Percentiles rank a stretch among this genome's conserved stretches.
Conservation (phyloP, 768 basidiomycete genomes). For the Macrocybe gigantea region DNA sequence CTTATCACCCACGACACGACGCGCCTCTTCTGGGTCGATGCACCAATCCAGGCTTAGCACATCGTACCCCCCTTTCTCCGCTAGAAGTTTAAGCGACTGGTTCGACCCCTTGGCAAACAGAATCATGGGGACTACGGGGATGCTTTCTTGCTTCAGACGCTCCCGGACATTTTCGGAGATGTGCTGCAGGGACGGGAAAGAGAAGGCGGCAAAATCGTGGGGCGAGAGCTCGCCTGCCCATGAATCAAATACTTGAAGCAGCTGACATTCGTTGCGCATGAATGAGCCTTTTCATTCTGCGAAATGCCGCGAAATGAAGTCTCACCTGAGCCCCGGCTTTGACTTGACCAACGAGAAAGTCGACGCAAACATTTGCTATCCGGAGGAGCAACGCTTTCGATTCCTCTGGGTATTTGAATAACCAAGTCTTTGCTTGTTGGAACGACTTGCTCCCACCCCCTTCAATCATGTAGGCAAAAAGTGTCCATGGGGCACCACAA, state of each 20-base stretch:
- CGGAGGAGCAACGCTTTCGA: constrained; percentile 69
- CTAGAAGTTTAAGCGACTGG: constrained; percentile 53
- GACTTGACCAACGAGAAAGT: constrained; percentile 88
- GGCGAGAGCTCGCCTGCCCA: constrained; percentile 92
- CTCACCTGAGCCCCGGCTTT: constrained; percentile 93
- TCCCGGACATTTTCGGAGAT: constrained; percentile 67
- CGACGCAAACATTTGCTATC: constrained; percentile 87
- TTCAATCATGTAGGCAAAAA: constrained; percentile 98
- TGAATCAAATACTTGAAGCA: constrained; percentile 96
- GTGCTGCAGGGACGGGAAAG: constrained; percentile 69
- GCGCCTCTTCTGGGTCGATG: constrained; percentile 70
- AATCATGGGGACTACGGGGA: constrained; percentile 72
- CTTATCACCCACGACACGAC: constrained; percentile 50
- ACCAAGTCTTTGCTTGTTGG: constrained; percentile 90
- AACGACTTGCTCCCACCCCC: constrained; percentile 90
- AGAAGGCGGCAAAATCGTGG: constrained; percentile 78
- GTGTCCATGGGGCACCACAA: constrained; percentile 96
- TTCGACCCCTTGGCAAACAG: constrained; percentile 96
- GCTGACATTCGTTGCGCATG: constrained; percentile 35
- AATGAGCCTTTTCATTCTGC: background rate
- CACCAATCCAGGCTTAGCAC: constrained; percentile 92
- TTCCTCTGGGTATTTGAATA: constrained; percentile 85
- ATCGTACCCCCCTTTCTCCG: constrained; percentile 71
- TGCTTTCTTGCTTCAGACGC: constrained; percentile 44
- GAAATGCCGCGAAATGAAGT: background rate